Evolutionary conservation across 2,329 filamentous ascomycete genomes (phyloP).

Genomic region (Fusarium siculi): DNA sequence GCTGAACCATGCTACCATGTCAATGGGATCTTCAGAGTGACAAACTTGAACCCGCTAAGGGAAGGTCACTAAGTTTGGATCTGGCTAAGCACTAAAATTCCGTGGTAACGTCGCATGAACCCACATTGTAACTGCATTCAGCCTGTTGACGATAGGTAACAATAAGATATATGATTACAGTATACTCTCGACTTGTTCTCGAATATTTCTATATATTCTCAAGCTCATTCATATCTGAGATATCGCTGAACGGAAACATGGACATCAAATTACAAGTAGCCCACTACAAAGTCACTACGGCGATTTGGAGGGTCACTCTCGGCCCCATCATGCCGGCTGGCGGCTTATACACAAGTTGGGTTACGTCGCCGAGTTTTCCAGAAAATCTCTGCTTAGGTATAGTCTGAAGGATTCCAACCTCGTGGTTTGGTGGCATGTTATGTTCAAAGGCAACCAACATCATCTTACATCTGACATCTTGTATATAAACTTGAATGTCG

Average conservation of each 20-base stretch:
- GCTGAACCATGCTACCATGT: slow-evolving; percentile 23
- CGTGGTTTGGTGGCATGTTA: background rate
- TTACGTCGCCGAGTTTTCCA: background rate
- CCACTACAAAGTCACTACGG: background rate
- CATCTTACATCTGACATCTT: background rate
- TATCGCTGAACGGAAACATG: background rate
- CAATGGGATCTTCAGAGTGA: slow-evolving; percentile 8
- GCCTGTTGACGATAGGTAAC: background rate
- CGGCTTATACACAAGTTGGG: background rate
- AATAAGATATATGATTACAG: too few relatives aligned
- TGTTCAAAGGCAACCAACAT: background rate
- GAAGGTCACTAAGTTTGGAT: slow-evolving; percentile 18
- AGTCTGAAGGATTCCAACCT: background rate
- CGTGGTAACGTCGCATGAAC: slow-evolving; percentile 14
- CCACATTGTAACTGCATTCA: background rate
- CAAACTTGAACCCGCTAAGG: slow-evolving; percentile 18
- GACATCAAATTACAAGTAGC: background rate
- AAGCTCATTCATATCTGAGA: background rate
- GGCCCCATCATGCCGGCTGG: slow-evolving; percentile 19
- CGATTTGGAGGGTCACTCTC: background rate
- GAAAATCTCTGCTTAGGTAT: slow-evolving; percentile 1
- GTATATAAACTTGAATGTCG: slow-evolving; percentile 5
- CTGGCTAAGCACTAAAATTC: slow-evolving; percentile 4
- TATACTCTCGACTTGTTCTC: too few relatives aligned
- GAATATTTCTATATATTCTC: background rate